A percentile compares a stretch with the other conserved stretches of the same genome.
Conservation (phyloP, 495 filamentous ascomycete species). For the Penicillium alfredii region DNA sequence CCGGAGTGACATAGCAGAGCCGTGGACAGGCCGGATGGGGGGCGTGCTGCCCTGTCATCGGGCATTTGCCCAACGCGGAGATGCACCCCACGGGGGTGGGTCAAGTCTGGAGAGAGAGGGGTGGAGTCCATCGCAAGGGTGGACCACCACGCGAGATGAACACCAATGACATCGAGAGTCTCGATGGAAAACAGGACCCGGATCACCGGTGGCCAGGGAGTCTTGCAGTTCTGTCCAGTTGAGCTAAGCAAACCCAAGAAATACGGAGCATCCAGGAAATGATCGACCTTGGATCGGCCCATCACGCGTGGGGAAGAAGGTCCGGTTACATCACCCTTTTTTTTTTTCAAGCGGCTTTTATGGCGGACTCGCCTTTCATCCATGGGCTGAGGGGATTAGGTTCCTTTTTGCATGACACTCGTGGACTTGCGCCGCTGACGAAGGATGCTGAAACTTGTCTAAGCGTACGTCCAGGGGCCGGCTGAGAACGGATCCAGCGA, state of each 20-base stretch:
- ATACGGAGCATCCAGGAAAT: constrained; percentile 9
- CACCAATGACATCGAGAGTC: constrained; percentile 1
- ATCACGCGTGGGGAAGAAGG: constrained; percentile 2
- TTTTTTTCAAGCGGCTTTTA: no score
- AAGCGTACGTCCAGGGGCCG: no score
- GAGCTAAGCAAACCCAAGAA: constrained; percentile 9
- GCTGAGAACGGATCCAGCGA: no score
- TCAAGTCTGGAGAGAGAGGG: constrained; percentile 2
- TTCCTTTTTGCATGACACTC: no score
- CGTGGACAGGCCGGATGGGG: background rate
- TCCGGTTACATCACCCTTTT: constrained; percentile 14
- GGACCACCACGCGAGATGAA: constrained; percentile 11
- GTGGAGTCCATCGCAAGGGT: constrained; percentile 2
- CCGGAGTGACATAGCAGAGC: constrained; percentile 1
- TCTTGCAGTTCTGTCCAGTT: no score
- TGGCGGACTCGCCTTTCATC: no score
- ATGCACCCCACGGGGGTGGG: constrained; percentile 8
- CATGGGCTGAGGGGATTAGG: no score
- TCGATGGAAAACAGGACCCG: background rate
- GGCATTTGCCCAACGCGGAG: constrained; percentile 5
- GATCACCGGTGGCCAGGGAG: no score
- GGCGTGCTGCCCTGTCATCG: constrained; percentile 4
- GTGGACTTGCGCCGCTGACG: no score
- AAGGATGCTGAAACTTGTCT: no score
- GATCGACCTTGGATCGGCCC: constrained; percentile 8